Conservation (phyloP, 805 yeast genomes). For the Debaryomyces tyrocola region DNA sequence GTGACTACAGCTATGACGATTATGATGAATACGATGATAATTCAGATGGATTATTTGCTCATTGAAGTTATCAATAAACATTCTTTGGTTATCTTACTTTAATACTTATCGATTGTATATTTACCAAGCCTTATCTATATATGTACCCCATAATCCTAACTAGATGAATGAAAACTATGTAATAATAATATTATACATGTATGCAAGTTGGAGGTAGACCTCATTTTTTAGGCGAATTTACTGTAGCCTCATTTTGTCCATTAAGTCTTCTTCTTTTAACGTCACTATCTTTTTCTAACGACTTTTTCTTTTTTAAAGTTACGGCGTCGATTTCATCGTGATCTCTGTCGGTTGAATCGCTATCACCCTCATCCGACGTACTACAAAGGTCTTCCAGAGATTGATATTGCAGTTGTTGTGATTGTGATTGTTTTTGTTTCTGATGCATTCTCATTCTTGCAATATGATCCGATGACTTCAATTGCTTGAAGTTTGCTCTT, state of each 20-base stretch:
- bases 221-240: background rate
- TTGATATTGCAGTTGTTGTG: conserved; percentile 7
- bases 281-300: conserved; percentile 4
- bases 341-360: conserved; percentile 13
- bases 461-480: conserved; percentile 8
- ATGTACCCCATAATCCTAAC: background rate
- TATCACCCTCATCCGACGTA: conserved; percentile 21
- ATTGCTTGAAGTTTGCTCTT: conserved; percentile 11
- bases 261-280: conserved; percentile 8
- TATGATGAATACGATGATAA: conserved; percentile 64
- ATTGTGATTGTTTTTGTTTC: conserved; percentile 7
- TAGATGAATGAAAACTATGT: background rate
- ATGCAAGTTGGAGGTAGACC: background rate
- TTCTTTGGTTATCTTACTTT: background rate
- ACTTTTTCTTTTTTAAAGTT: conserved; percentile 8
- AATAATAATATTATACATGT: background rate
- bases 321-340: conserved; percentile 5
- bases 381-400: conserved; percentile 10
- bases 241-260: background rate
- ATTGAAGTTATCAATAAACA: conserved; percentile 8
- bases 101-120: too few relatives aligned
- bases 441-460: conserved; percentile 7
- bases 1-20: conserved; percentile 27
- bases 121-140: background rate
- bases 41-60: conserved; percentile 50